Evolutionary conservation across 2,329 filamentous ascomycete genomes (phyloP).

Genomic region (Aspergillus ustus): DNA sequence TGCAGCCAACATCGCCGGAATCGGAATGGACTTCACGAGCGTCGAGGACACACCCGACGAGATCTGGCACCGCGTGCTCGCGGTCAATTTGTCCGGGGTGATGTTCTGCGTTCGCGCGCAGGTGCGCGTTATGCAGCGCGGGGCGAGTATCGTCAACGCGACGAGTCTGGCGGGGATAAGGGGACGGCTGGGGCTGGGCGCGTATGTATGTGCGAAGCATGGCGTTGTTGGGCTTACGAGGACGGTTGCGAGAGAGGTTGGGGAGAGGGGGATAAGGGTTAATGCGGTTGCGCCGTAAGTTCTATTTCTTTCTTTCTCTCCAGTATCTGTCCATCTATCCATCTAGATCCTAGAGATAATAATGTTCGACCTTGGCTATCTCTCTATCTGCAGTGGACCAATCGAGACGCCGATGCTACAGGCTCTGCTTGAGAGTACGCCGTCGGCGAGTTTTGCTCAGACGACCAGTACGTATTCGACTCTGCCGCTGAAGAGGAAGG

Average conservation of each 20-base stretch:
- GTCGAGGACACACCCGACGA: not conserved
- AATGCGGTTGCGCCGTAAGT: conserved; percentile 27
- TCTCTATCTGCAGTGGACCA: not conserved
- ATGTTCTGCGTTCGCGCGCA: conserved; percentile 27
- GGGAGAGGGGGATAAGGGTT: conserved; percentile 39
- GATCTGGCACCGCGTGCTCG: not conserved
- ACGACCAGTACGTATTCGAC: not conserved
- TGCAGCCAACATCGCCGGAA: conserved; percentile 3
- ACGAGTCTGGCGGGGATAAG: not conserved
- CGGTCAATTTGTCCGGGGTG: conserved; percentile 22
- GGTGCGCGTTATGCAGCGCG: conserved; percentile 22
- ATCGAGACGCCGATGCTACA: not conserved
- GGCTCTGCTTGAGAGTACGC: too few relatives aligned
- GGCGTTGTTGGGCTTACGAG: conserved; percentile 52
- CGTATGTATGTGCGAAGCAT: conserved; percentile 52
- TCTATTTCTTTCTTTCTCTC: too few relatives aligned
- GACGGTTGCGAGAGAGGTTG: conserved; percentile 37
- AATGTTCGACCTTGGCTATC: too few relatives aligned
- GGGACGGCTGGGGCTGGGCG: conserved; percentile 22
- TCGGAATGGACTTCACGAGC: not conserved
- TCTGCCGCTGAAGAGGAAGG: not conserved
- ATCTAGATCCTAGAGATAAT: too few relatives aligned
- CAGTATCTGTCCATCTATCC: too few relatives aligned
- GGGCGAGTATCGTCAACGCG: conserved; percentile 43
- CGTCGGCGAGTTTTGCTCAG: not conserved